These are phyloP conservation scores for Neurospora sp. DNA, from an alignment of 495 filamentous ascomycete genomes.

Conservation along the genomic window DNA sequence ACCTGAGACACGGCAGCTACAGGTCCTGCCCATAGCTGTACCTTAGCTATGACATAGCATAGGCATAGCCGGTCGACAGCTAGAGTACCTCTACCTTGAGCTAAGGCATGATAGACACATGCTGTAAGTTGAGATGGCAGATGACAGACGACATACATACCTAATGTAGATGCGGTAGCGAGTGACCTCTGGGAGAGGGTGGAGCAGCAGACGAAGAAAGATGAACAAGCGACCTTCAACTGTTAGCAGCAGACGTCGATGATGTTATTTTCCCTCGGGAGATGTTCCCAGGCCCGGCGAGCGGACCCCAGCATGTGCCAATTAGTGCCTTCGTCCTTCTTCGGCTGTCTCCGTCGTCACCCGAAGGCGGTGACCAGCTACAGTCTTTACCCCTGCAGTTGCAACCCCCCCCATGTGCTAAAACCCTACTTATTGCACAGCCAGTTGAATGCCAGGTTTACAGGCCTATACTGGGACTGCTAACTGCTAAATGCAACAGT, in stretches of 20 bases:
- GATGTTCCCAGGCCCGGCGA: neutral
- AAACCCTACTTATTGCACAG: no score
- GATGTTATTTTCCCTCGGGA: neutral
- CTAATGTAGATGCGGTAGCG: neutral
- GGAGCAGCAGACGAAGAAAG: neutral
- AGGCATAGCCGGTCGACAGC: neutral
- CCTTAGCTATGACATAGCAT: neutral
- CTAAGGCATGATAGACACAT: neutral
- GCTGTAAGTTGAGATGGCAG: neutral
- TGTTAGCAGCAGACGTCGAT: neutral
- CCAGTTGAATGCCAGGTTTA: no score
- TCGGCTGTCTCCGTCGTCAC: slow-evolving; percentile 14
- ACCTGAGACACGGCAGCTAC: neutral
- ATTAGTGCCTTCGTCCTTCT: neutral
- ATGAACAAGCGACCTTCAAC: neutral
- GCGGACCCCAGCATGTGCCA: neutral
- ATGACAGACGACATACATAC: neutral
- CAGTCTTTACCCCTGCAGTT: no score
- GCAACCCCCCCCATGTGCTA: no score
- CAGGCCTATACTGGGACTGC: no score
- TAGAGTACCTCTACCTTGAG: no score
- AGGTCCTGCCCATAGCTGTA: neutral
- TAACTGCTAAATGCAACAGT: no score
- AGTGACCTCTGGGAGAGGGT: neutral
- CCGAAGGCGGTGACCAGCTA: slow-evolving; percentile 31